Base-by-base conservation (phyloP, 208 protist genomes). In the Trypanosoma cruzi region DNA sequence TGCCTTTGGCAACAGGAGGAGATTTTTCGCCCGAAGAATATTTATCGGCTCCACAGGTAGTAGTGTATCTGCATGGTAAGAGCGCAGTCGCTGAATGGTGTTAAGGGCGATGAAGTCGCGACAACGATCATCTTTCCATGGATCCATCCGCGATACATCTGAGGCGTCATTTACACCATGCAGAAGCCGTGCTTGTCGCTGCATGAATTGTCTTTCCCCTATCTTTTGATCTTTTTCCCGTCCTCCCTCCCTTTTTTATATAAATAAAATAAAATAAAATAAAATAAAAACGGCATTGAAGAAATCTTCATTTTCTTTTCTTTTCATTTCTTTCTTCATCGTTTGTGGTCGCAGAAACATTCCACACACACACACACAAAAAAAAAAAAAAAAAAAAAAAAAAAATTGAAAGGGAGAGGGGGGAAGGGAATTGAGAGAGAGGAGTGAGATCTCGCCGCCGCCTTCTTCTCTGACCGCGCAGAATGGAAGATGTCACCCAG, bases 41-140 rank as follows among this genome's bases (percentile, higher is more conserved):
- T 94, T 92, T n/a, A 88, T 57, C 13, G 73, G 68, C 44, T 86
- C 84, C 46, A 92, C 64, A 0, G 71, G 56, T 0, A 88, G 82
- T 75, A 88, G 80, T 29, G 72, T 66, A 22, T 69, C 80, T 14
- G 70, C 54, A 66, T 94, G 89, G 54, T 92, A 94, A 20, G 82
- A 80, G 32, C 86, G 89, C 13, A 94, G 80, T 3, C 89, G 81
- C 62, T 90, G 85, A 56, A 94, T 92, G 14, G 83, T 89, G 80
- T 94, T 94, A 42, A 94, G 72, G 16, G 84, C 82, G n/a, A 94
- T 77, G 55, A 92, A 94, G 67, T 94, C 89, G 36, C 89, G 79
- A 48, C 81, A 83, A 20, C 89, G 72, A 58, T 94, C 89, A 55
- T 94, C 89, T 42, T 88, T 90, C 86, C 89, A 94, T 10, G 86